A percentile compares a stretch with the other conserved stretches of the same genome.
phyloP scores from a whole-genome alignment of 2,329 filamentous ascomycete genomes.

The Huntiella decipiens region DNA sequence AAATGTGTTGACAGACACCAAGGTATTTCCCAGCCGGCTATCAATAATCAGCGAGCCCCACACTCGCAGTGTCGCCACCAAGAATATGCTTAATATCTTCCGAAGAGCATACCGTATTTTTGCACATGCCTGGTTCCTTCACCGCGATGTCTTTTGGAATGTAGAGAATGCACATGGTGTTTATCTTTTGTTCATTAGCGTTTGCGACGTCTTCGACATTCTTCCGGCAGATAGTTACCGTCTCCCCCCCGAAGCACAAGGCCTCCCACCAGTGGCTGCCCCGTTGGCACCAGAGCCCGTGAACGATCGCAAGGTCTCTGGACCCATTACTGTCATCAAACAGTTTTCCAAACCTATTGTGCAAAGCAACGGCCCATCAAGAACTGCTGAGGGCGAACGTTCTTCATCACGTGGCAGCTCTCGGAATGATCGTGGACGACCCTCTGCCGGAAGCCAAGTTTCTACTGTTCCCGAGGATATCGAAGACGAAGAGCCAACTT shows the following conservation, averaged over 20 bases:
- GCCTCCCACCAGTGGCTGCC: conserved; percentile 33
- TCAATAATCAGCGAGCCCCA: conserved; percentile 35
- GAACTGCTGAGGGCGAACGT: conserved; percentile 6
- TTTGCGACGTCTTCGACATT: conserved; percentile 79
- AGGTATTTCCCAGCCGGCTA: conserved; percentile 82
- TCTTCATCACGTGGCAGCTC: conserved; percentile 47
- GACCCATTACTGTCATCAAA: conserved; percentile 15
- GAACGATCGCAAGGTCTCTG: conserved; percentile 12
- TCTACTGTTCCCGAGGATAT: conserved; percentile 47
- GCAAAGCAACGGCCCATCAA: not conserved
- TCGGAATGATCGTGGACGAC: conserved; percentile 44
- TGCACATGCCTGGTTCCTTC: conserved; percentile 96
- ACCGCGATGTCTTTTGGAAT: conserved; percentile 85
- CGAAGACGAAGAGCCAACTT: conserved; percentile 35
- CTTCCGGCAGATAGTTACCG: conserved; percentile 92
- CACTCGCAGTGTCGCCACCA: conserved; percentile 45
- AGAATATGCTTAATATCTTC: conserved; percentile 89
- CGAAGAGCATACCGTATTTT: conserved; percentile 89
- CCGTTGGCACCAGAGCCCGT: conserved; percentile 14
- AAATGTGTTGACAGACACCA: conserved; percentile 81
- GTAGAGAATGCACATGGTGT: conserved; percentile 80
- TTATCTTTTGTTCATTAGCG: conserved; percentile 92
- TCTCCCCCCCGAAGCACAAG: conserved; percentile 80
- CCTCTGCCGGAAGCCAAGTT: conserved; percentile 60
- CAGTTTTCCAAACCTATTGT: conserved; percentile 1